These are phyloP conservation scores for Wickerhamiella pararugosa DNA, from an alignment of 1,139 yeast genomes.

Conservation along the genomic window DNA sequence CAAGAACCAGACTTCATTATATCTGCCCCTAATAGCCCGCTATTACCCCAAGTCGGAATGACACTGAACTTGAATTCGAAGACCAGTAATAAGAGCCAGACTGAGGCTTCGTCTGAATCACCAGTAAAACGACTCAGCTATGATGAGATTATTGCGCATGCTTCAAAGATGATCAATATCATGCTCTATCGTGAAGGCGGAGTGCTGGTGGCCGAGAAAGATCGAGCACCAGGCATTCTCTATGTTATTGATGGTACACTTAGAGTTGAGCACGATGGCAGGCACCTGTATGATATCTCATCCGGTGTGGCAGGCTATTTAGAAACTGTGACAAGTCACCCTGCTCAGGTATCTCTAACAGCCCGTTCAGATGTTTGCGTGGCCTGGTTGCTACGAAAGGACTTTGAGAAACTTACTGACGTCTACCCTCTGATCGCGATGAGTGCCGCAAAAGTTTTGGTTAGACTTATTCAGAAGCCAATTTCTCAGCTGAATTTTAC, in stretches of 20 bases:
- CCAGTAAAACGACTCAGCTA: constrained; percentile 3
- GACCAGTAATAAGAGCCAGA: not conserved
- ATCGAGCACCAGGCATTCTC: constrained; percentile 56
- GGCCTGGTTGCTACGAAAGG: constrained; percentile 53
- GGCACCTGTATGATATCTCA: constrained; percentile 39
- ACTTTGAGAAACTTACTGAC: constrained; percentile 55
- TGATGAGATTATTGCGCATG: constrained; percentile 28
- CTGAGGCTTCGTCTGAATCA: not conserved
- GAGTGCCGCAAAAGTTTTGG: constrained; percentile 60
- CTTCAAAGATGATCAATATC: constrained; percentile 48
- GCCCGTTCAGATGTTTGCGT: constrained; percentile 47
- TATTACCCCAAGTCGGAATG: not conserved
- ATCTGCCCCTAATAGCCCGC: constrained; percentile 5
- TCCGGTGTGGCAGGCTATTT: constrained; percentile 81
- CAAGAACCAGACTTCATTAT: not conserved
- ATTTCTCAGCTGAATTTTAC: constrained; percentile 76
- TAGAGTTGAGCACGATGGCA: constrained; percentile 22
- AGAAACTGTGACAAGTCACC: constrained; percentile 64
- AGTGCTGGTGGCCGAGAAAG: constrained; percentile 46
- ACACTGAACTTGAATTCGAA: constrained; percentile 1
- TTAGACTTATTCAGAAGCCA: constrained; percentile 49
- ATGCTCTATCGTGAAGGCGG: constrained; percentile 40
- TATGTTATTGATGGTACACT: constrained; percentile 63
- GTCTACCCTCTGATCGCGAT: constrained; percentile 61
- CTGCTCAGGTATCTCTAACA: constrained; percentile 56